A percentile compares a stretch with the other conserved stretches of the same genome.
These are phyloP conservation scores for Arbutus unedo DNA, from an alignment of 148 eudicot genomes.

Conservation along the genomic window DNA sequence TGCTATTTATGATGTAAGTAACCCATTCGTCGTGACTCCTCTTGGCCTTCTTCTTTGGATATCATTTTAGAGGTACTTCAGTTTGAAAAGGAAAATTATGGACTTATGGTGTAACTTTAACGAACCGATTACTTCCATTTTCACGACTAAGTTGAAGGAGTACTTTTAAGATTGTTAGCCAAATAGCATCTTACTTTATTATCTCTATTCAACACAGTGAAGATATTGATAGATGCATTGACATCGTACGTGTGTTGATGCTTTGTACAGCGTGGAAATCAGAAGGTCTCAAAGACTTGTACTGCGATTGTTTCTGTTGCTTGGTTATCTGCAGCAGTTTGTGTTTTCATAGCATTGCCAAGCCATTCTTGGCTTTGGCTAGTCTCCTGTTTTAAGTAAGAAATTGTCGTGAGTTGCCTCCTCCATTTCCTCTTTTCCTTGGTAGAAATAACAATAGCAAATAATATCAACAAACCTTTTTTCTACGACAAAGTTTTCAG, in stretches of 20 bases:
- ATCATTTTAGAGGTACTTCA: not conserved
- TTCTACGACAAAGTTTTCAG: not conserved
- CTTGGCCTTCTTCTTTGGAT: slow-evolving; percentile 1
- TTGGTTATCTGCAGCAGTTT: slow-evolving; percentile 62
- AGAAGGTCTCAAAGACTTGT: slow-evolving; percentile 66
- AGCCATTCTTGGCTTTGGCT: slow-evolving; percentile 82
- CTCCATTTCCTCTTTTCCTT: not conserved
- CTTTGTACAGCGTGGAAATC: slow-evolving; percentile 59
- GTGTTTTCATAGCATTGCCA: slow-evolving; percentile 58
- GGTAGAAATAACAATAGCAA: not conserved
- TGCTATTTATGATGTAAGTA: slow-evolving; percentile 71
- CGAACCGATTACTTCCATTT: not conserved
- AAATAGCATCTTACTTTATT: no score
- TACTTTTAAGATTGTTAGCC: no score
- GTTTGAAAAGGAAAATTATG: not conserved
- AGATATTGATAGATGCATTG: not conserved
- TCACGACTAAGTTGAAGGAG: not conserved
- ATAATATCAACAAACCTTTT: not conserved
- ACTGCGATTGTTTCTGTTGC: slow-evolving; percentile 48
- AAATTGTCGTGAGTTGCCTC: slow-evolving; percentile 2
- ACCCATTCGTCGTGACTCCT: not conserved
- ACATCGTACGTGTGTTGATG: not conserved
- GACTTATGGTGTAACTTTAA: no score
- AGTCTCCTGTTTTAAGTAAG: slow-evolving; percentile 71
- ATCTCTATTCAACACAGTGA: no score